These are phyloP conservation scores for Parachlorella kessleri DNA, from an alignment of 139 green algal species.

Conservation along the genomic window DNA sequence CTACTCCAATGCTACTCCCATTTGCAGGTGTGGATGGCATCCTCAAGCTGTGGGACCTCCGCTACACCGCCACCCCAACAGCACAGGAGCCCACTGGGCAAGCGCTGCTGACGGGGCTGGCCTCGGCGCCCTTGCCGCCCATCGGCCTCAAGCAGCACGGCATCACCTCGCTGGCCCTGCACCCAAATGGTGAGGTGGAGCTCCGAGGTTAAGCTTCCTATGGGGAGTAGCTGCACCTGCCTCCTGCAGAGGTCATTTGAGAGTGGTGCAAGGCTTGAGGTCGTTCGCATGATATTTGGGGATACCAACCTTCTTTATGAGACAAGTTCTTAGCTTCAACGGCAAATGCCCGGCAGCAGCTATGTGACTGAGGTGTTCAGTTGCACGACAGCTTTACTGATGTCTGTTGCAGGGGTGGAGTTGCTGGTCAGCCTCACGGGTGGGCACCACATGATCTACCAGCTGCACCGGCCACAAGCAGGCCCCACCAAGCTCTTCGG, in stretches of 20 bases:
- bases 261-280: no score
- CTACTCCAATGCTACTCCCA: no score
- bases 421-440: conserved; percentile 52
- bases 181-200: conserved; percentile 31
- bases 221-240: no score
- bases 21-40: conserved; percentile 58
- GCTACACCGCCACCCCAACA: not conserved
- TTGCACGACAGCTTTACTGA: no score
- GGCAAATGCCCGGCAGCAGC: no score
- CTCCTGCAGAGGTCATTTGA: no score
- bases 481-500: conserved; percentile 39
- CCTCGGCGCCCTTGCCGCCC: conserved; percentile 10
- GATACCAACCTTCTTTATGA: no score
- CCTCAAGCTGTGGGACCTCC: conserved; percentile 78
- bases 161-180: conserved; percentile 56
- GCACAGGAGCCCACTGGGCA: not conserved
- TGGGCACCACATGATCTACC: conserved; percentile 54
- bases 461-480: conserved; percentile 33
- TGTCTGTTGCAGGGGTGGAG: conserved; percentile 35
- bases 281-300: no score
- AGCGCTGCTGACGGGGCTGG: conserved; percentile 8
- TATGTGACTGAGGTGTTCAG: no score
- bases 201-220: not conserved
- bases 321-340: no score
- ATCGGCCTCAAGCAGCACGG: conserved; percentile 42